phyloP scores from a whole-genome alignment of 495 filamentous ascomycete species.

The Penicillium bovifimosum region DNA sequence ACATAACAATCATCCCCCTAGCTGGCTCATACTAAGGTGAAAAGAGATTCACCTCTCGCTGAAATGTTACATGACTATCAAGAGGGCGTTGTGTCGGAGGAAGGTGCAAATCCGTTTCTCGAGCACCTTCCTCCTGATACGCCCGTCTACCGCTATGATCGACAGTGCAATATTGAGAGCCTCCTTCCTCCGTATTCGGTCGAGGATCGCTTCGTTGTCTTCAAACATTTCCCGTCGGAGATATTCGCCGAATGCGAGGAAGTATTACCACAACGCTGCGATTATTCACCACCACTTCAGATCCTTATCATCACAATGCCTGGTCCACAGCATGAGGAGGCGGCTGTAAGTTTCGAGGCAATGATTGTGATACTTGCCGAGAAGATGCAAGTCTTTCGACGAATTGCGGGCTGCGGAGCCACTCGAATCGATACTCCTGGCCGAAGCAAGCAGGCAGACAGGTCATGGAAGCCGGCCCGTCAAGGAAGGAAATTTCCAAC shows the following conservation, averaged over 20 bases:
- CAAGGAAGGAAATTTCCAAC: slow-evolving; percentile 6
- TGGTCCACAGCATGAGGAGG: neutral
- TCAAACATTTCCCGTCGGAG: neutral
- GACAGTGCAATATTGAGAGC: neutral
- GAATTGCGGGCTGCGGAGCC: neutral
- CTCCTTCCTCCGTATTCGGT: neutral
- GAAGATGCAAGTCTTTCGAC: neutral
- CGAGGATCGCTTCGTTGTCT: neutral
- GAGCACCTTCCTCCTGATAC: neutral
- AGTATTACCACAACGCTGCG: neutral
- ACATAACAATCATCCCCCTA: no score
- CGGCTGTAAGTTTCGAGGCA: neutral
- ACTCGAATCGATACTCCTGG: neutral
- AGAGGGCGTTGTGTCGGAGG: neutral
- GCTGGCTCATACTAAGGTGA: no score
- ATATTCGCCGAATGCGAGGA: neutral
- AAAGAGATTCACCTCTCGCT: no score
- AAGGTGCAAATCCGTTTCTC: neutral
- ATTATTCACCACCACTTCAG: slow-evolving; percentile 3
- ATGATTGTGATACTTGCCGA: neutral
- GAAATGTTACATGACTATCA: neutral
- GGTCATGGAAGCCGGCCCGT: neutral
- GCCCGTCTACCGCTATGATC: neutral
- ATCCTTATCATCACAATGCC: slow-evolving; percentile 7
- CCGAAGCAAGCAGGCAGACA: slow-evolving; percentile 3